Base-by-base conservation (phyloP, 2,329 filamentous ascomycete species). In the Penicillium sp. region DNA sequence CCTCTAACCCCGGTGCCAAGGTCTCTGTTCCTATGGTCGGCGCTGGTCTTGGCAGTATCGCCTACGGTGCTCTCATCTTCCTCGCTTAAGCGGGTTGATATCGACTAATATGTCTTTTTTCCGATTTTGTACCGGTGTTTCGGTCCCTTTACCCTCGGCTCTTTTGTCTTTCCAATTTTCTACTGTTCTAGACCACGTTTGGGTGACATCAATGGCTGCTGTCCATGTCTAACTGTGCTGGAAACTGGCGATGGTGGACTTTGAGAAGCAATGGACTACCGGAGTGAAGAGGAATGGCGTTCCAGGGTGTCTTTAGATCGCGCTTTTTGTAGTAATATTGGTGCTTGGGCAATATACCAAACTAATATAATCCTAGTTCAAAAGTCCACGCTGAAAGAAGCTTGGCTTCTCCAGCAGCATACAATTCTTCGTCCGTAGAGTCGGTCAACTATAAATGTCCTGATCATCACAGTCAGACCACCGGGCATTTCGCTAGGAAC, bases 1-100 rank as follows among this genome's bases (percentile, higher is more conserved):
- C 64, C 49, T 63, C 68, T 59, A 74, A 56, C 67, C 68, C 68
- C 12, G 72, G 70, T 22, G 60, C 66, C 25, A 73, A 67, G 63
- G 34, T 73, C 37, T 54, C 66, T 14, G 54, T 69, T 45, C 68
- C 71, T 49, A 54, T 61, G 58, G 62, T 64, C 28, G 63, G 68
- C 53, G 65, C 63, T 57, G 64, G 63, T 45, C 47, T 68, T 34
- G 69, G 65, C 41, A 61, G 63, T 55, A 60, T 61, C 54, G 61
- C 53, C 60, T 67, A 67, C 52, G 64, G 64, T 49, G 59, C 64
- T 51, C 42, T 63, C 43, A 59, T 72, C 63, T 58, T 71, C 52
- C 56, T 73, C 58, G 71, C 68, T 53, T 73, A 69, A 63, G 45
- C 17, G 55, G 41, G n/a, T 63, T 11, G 43, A 22, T 25, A 14